Base-by-base conservation (phyloP, 2,329 filamentous ascomycete genomes). In the Colletotrichum navitas region DNA sequence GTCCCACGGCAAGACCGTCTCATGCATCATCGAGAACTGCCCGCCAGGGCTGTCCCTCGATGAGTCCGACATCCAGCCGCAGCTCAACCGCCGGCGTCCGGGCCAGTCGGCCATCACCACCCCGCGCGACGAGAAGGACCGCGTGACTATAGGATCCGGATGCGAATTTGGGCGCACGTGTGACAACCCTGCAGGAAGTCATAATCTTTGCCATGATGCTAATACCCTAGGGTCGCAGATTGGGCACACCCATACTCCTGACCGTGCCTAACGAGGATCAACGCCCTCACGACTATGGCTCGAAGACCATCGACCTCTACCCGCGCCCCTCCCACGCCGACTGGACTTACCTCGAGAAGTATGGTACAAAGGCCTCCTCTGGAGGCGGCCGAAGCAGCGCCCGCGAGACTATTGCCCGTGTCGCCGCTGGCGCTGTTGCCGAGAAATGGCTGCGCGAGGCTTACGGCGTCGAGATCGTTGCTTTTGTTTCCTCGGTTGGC, bases 331-430 rank as follows among this genome's bases (percentile, higher is more conserved):
- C 91, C 80, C 96, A 98, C 83, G 95, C 96, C 72, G 95, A 98
- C 83, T 98, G 93, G 90, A 98, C 96, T 72, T 98, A 98, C 84
- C 87, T 97, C 73, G 93, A 97, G 82, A 98, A 98, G 85, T 99
- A 99, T 81, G 95, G 95, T 68, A 91, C 97, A 76, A 97, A 97
- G 86, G 94, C 96, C 47, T 93, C 90, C 80, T 70, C 69, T 73
- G 95, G 96, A 70, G 95, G 96, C 76, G 95, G 96, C 65, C 89
- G 96, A 73, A 95, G 92, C 80, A 95, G 92, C 80, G 96, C 96
- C n/a, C 88, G 95, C 75, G 95, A 98, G 87, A 98, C 95, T 14
- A 97, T 98, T 79, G 94, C 92, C 74, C 90, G 95, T 76, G 95
- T 98, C 29, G 95, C 95, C 62, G 95, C 95, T 26, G 94, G 95